These are phyloP conservation scores for Penicillium diatomitis DNA, from an alignment of 495 filamentous ascomycete genomes.

Conservation along the genomic window DNA sequence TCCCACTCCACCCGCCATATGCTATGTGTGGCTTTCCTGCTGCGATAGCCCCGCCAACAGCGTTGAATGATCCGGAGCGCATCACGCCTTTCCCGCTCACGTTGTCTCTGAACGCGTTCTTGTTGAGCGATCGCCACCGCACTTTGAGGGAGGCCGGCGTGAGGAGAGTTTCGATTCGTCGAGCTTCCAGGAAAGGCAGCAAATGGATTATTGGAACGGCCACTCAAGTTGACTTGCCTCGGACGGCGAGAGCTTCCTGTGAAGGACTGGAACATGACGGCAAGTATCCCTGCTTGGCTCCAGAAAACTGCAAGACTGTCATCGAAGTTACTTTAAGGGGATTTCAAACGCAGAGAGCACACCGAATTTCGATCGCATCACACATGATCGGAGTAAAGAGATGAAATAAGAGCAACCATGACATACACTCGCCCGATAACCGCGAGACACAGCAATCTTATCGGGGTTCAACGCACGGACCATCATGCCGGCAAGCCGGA, in stretches of 20 bases:
- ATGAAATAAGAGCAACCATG: conserved; percentile 20
- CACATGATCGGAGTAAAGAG: conserved; percentile 9
- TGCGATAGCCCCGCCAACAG: conserved; percentile 72
- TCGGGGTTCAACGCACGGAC: conserved; percentile 13
- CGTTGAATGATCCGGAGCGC: conserved; percentile 69
- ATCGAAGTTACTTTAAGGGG: conserved; percentile 1
- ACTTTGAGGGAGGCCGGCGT: conserved; percentile 54
- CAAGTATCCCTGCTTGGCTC: conserved; percentile 6
- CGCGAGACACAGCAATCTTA: conserved; percentile 13
- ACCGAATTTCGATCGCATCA: conserved; percentile 18
- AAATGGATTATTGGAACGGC: conserved; percentile 70
- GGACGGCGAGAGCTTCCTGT: conserved; percentile 76
- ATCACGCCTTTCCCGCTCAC: conserved; percentile 68
- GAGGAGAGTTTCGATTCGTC: conserved; percentile 27
- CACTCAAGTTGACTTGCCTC: conserved; percentile 90
- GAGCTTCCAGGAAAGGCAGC: conserved; percentile 36
- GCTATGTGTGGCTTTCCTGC: conserved; percentile 46
- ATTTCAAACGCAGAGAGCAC: conserved; percentile 9
- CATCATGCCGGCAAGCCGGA: conserved; percentile 2
- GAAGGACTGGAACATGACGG: conserved; percentile 79
- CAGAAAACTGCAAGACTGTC: neutral
- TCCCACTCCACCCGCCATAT: conserved; percentile 65
- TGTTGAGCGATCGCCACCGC: conserved; percentile 79
- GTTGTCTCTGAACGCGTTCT: conserved; percentile 70
- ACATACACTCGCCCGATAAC: conserved; percentile 20